A percentile compares a stretch with the other conserved stretches of the same genome.
These are phyloP conservation scores for Porogramme epimiltina DNA, from an alignment of 1,284 basidiomycete species.

Conservation along the genomic window DNA sequence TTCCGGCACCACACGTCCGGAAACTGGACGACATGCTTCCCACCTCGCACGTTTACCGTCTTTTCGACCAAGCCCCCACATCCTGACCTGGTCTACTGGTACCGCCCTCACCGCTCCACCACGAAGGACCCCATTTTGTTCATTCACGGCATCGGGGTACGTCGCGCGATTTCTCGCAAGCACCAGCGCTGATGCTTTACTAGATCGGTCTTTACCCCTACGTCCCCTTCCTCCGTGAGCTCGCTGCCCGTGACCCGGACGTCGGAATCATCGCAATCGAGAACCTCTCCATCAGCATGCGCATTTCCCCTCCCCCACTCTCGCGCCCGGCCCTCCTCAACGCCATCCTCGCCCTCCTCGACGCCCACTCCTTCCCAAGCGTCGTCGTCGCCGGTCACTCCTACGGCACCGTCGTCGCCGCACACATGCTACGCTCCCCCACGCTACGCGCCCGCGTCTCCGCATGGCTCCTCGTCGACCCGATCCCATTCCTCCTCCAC, in stretches of 20 bases:
- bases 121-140: constrained; percentile 57
- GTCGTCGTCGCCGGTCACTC: constrained; percentile 59
- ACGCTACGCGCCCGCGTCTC: constrained; percentile 37
- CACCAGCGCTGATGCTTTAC: neutral
- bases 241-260: constrained; percentile 42
- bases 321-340: constrained; percentile 40
- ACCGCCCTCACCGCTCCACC: constrained; percentile 52
- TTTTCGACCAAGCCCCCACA: constrained; percentile 44
- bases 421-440: constrained; percentile 46
- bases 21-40: constrained; percentile 47
- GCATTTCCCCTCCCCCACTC: constrained; percentile 52
- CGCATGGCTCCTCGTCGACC: constrained; percentile 56
- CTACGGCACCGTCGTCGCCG: constrained; percentile 61
- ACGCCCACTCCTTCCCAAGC: constrained; percentile 39
- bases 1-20: constrained; percentile 55
- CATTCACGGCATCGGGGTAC: constrained; percentile 66
- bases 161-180: constrained; percentile 21
- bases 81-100: constrained; percentile 59
- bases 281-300: constrained; percentile 59
- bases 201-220: constrained; percentile 68
- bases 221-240: constrained; percentile 46
- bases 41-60: constrained; percentile 48
- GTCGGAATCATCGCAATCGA: constrained; percentile 61
- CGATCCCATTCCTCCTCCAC: constrained; percentile 65
- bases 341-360: constrained; percentile 42